These are phyloP conservation scores for Crithidia sp. DNA, from an alignment of 208 protist genomes.

Conservation along the genomic window DNA sequence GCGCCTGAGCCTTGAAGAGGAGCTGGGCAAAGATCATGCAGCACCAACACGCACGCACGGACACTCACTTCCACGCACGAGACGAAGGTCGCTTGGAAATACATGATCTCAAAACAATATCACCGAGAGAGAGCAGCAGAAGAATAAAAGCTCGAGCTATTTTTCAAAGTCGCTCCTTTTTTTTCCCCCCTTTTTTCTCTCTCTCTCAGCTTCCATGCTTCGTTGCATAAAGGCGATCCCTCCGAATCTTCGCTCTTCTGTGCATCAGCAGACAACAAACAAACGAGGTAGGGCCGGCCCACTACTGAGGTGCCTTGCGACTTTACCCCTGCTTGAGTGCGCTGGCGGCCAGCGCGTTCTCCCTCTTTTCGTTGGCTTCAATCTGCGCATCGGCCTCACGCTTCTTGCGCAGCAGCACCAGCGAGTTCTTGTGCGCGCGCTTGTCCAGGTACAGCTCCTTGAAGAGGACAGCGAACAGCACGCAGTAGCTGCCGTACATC, in stretches of 20 bases:
- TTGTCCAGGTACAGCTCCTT: constrained; percentile 42
- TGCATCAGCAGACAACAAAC: no score
- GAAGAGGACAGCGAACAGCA: constrained; percentile 87
- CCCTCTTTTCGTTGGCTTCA: background rate
- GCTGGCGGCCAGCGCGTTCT: background rate
- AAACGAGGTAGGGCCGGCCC: no score
- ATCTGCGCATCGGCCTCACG: background rate
- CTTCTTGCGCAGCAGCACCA: constrained; percentile 20
- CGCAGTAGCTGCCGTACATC: constrained; percentile 92
- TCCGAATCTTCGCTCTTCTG: no score
- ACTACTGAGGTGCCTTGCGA: no score
- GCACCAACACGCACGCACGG: no score
- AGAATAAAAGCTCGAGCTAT: background rate
- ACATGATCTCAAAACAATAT: background rate
- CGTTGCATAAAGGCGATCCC: no score
- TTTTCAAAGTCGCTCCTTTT: background rate
- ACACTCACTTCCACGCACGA: background rate
- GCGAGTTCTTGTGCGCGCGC: constrained; percentile 23
- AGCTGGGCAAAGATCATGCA: background rate
- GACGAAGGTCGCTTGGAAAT: background rate
- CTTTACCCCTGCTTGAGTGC: background rate
- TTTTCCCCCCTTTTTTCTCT: no score
- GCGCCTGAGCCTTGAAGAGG: background rate
- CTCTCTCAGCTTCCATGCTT: no score
- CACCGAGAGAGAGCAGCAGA: background rate